Evolutionary conservation across 2,329 filamentous ascomycete genomes (phyloP).

Genomic region (Arachnomyces sp.): DNA sequence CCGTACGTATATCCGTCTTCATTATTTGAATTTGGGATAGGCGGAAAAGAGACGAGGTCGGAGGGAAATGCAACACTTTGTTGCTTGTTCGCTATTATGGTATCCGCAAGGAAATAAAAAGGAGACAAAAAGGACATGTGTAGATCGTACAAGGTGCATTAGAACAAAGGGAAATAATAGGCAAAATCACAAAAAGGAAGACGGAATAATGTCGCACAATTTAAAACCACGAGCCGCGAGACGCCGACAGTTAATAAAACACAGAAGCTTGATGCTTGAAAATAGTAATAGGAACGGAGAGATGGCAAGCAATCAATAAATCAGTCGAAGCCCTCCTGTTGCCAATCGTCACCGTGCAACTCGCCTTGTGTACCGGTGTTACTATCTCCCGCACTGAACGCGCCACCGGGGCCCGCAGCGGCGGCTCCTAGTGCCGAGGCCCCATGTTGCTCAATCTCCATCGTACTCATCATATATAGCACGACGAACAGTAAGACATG

Average conservation of each 20-base stretch:
- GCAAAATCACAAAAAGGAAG: slow-evolving; percentile 24
- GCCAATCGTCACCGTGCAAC: slow-evolving; percentile 51
- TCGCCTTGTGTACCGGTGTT: neutral
- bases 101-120: too few species aligned
- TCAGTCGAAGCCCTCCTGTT: slow-evolving; percentile 53
- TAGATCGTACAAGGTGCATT: too few species aligned
- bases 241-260: too few species aligned
- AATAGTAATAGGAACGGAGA: neutral
- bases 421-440: slow-evolving; percentile 28
- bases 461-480: slow-evolving; percentile 73
- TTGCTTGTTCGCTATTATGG: too few species aligned
- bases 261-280: neutral
- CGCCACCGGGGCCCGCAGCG: slow-evolving; percentile 21
- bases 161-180: too few species aligned
- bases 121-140: too few species aligned
- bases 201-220: neutral
- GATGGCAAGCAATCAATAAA: neutral
- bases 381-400: slow-evolving; percentile 15
- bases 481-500: slow-evolving; percentile 82
- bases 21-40: too few species aligned
- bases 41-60: too few species aligned
- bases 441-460: slow-evolving; percentile 56
- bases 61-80: too few species aligned
- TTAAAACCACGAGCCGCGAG: too few species aligned
- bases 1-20: too few species aligned